Base-by-base conservation (phyloP, 257 asterid species). In the Sherardia arvensis region DNA sequence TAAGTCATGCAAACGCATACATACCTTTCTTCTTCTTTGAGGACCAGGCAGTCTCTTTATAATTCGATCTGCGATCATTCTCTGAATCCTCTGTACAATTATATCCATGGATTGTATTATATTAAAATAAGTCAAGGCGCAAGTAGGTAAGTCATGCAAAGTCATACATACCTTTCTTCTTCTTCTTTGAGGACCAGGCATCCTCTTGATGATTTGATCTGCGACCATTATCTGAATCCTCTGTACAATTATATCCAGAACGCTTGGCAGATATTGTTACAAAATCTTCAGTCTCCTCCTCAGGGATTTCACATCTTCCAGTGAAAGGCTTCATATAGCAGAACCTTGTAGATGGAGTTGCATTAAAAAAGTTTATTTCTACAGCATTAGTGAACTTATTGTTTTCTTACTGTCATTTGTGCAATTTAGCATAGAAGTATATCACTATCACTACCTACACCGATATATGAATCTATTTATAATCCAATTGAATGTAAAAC, bases 321-420 rank as follows among this genome's bases (percentile, higher is more conserved):
- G 33, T 54, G 55, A 86, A 86, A 11, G 96, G 96, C 69, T 69
- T 72, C 95, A 86, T 80, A 74, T 74, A 84, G 72, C 96, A 88
- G 78, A 84, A 88, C 95, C 96, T n/a, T 86, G 61, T 56, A 76
- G 32, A 65, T 59, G 25, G 23, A 63, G 59, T 36, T 62, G n/a
- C 23, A 23, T 4, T 3, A 0, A 3, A 21, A 33, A 20, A 56
- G 20, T n/a, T n/a, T n/a, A n/a, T n/a, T n/a, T n/a, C n/a, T 45
- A 8, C 7, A 45, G 18, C 1, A 30, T 22, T 4, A 23, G 28
- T 55, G n/a, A 33, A 10, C 14, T 34, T n/a, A n/a, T n/a, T n/a
- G n/a, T n/a, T 26, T 21, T 17, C 4, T 45, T 21, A n/a, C 48
- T 3, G 45, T 3, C 57, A 20, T 18, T 45, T 43, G 53, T 30